These are phyloP conservation scores for Corrigiola litoralis DNA, from an alignment of 179 eudicot species.

Conservation along the genomic window DNA sequence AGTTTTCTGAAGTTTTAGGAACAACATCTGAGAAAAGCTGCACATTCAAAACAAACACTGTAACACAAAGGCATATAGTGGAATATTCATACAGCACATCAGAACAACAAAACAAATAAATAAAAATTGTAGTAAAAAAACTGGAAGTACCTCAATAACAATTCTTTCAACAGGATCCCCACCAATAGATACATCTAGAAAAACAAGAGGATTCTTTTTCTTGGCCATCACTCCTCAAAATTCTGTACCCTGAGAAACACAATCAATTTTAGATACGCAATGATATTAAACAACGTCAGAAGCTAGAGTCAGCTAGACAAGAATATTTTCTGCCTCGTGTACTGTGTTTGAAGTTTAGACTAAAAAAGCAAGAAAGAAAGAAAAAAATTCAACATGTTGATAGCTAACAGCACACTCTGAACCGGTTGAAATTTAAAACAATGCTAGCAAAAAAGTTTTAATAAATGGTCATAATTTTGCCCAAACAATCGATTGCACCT, in stretches of 20 bases:
- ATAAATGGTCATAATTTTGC: no score
- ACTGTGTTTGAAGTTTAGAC: no score
- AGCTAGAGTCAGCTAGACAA: not conserved
- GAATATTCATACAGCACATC: not conserved
- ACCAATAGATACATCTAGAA: slow-evolving; percentile 69
- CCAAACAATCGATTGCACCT: no score
- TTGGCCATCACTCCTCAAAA: slow-evolving; percentile 38
- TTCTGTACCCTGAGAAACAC: slow-evolving; percentile 17
- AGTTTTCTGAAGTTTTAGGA: slow-evolving; percentile 95
- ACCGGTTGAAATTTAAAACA: no score
- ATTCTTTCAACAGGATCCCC: slow-evolving; percentile 62
- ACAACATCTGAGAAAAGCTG: slow-evolving; percentile 89
- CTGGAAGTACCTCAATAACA: slow-evolving; percentile 59
- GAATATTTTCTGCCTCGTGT: not conserved
- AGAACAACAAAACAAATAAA: not conserved
- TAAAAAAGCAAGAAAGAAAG: no score
- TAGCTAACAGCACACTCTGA: no score
- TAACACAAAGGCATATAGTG: slow-evolving; percentile 7
- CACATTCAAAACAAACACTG: slow-evolving; percentile 15
- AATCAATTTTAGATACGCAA: not conserved
- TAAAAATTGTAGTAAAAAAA: not conserved
- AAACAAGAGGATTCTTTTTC: slow-evolving; percentile 82
- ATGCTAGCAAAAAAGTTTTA: not conserved
- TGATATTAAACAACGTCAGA: not conserved
- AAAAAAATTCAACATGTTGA: no score